Conservation (phyloP, 768 basidiomycete genomes). For the Cantharellus anzutake region DNA sequence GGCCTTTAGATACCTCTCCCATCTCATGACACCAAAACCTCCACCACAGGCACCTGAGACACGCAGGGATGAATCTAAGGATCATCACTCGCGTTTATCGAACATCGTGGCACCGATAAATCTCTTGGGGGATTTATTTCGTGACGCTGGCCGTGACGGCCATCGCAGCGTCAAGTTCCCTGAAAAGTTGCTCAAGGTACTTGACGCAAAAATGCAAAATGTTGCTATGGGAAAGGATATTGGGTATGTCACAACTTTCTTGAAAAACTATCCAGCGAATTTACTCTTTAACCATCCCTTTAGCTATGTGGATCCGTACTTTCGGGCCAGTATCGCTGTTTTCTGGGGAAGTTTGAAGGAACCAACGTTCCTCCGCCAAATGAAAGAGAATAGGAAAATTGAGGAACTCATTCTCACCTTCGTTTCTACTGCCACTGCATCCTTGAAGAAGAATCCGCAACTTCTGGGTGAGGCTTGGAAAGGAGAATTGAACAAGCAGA, state of each 20-base stretch:
- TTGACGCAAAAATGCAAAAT: slow-evolving; percentile 76
- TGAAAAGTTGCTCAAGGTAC: slow-evolving; percentile 76
- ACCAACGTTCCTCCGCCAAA: slow-evolving; percentile 66
- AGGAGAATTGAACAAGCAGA: slow-evolving; percentile 78
- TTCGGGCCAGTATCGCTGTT: slow-evolving; percentile 73
- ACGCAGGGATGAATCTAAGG: slow-evolving; percentile 12
- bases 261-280: background rate
- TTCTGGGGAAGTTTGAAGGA: slow-evolving; percentile 85
- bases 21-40: slow-evolving; percentile 29
- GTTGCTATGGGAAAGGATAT: slow-evolving; percentile 89
- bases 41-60: slow-evolving; percentile 21
- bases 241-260: slow-evolving; percentile 32
- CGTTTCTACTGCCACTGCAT: slow-evolving; percentile 72
- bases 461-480: slow-evolving; percentile 80
- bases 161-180: slow-evolving; percentile 83
- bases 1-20: slow-evolving; percentile 40
- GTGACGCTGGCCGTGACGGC: slow-evolving; percentile 48
- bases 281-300: background rate
- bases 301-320: slow-evolving; percentile 35
- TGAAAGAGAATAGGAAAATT: slow-evolving; percentile 93
- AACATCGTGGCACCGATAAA: slow-evolving; percentile 33
- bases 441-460: slow-evolving; percentile 78
- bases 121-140: slow-evolving; percentile 60
- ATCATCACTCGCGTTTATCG: slow-evolving; percentile 43
- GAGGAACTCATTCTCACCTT: slow-evolving; percentile 96